Evolutionary conservation across 495 filamentous ascomycete genomes (phyloP), one percentile per base, ranked within the genome.

Genomic region (Podospora comata): DNA sequence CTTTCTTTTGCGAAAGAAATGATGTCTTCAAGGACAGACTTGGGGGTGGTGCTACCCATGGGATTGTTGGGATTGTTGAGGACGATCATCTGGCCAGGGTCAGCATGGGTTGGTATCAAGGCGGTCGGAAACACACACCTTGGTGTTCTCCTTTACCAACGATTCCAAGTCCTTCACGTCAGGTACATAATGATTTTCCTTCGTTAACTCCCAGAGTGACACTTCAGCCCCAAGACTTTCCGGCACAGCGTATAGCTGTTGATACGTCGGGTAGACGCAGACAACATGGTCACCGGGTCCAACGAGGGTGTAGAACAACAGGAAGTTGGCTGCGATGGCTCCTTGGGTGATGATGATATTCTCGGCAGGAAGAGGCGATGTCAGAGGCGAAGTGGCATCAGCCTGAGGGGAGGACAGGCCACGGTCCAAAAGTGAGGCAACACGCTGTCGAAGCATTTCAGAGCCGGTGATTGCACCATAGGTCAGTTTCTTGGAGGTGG

Each of bases 31-130:
- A 96, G 81, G 6, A 85, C 83, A 0, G 83, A 70, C 65, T 80
- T 85, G 0, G 89, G 86, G 56, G 90, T 88, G 28, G 90, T 86
- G 26, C 89, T 86, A 19, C 93, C 92, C 0, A 91, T 94, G 3
- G 93, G 93, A 73, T 97, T 97, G 76, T 96, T 92, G 0, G 93
- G 93, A 69, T 96, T 97, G 75, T 91, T 94, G 73, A 81, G 76
- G 27, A 86, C 76, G 64, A 78, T 74, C 55, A 76, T 61, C 74
- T 79, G 20, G n/a, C 4, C 19, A 26, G 18, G 7, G 39, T 48
- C 9, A 48, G 39, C 15, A 9, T 1, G 39, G 13, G 13, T 61
- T 34, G 66, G 62, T 20, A 67, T 32, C 26, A 55, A 4, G 39
- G 0, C 23, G 23, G n/a, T 11, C n/a, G 4, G 11, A 11, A 16